Evolutionary conservation across 257 asterid genomes (phyloP), one percentile per base, ranked within the genome.

Genomic region (Solanum corneliomulleri): DNA sequence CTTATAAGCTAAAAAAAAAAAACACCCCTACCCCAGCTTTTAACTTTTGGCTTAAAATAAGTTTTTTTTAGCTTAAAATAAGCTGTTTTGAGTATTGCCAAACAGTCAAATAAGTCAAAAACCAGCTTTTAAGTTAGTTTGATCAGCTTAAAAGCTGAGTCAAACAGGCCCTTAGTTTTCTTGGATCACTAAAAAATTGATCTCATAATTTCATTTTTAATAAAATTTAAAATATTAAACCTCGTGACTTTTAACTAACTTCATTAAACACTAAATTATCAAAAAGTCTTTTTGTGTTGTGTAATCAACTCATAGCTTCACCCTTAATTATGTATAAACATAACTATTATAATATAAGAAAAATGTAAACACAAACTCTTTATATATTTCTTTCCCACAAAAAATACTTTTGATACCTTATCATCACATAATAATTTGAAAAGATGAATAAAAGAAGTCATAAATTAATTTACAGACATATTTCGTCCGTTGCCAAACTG

Each of bases 391-490:
- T 14, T 42, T 21, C 47, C 66, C 42, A 45, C 84, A 47, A 78
- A 13, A 78, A 78, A 14, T 29, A 27, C 5, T 11, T 9, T 78
- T 27, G 42, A 20, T 47, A 78, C 68, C 27, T n/a, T 47, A 29
- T 15, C 60, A 27, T 78, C 66, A 45, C 66, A 78, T 45, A 45
- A 78, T 25, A 45, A 77, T 45, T 11, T 78, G 42, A 27, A 77
- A 27, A 78, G 66, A 78, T 78, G 66, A 78, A 78, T 45, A 15
- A 78, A 78, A 78, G 1, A 80, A 47, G 68, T 80, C 68, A 29
- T 25, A 80, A 80, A 80, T n/a, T 47, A 80, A 47, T 80, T 47
- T 29, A 80, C 85, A 47, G 85, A 80, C 68, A 47, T 64, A 64
- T 27, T 27, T 47, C 27, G 42, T 15, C 85, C 85, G 68, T 80